phyloP scores from a whole-genome alignment of 306 rosid genomes.

The Cucumis sativus region Cucumber_9930_V3 NC_026660.2:22220001-22220500 shows the following conservation, averaged over 20 bases:
- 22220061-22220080: not conserved
- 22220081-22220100: not conserved
- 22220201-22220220: constrained; percentile 64
- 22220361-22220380: not conserved
- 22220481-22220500: not conserved
- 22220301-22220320: not conserved
- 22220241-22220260: not conserved
- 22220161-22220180: constrained; percentile 96
- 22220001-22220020: constrained; percentile 46
- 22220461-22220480: not conserved
- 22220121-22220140: constrained; percentile 6
- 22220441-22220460: not conserved
- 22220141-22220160: constrained; percentile 18
- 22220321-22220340: not conserved
- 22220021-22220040: constrained; percentile 57
- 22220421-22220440: not conserved
- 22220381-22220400: not conserved
- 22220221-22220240: constrained; percentile 60
- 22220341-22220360: not conserved
- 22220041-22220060: constrained; percentile 10
- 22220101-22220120: not conserved
- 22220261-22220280: not conserved
- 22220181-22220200: constrained; percentile 79
- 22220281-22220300: not conserved
- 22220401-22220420: not conserved